These are phyloP conservation scores for Rhodotorula diobovata DNA, from an alignment of 768 basidiomycete genomes.

Conservation along the genomic window DNA sequence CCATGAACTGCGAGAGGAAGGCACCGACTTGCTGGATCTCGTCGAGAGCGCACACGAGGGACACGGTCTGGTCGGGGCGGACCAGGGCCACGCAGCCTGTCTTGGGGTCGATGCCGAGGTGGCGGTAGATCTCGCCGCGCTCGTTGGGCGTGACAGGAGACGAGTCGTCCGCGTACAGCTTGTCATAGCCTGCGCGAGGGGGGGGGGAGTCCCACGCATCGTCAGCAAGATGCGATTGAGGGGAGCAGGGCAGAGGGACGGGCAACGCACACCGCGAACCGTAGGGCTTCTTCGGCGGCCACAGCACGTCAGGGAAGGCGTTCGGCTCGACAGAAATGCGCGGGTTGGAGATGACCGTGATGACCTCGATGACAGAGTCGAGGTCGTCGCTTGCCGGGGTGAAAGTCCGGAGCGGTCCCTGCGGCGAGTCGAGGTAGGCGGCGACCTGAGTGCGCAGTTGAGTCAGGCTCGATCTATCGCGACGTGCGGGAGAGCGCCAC, in stretches of 20 bases:
- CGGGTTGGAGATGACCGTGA: slow-evolving; percentile 44
- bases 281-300: slow-evolving; percentile 18
- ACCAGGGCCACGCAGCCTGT: slow-evolving; percentile 22
- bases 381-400: slow-evolving; percentile 42
- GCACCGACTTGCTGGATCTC: slow-evolving; percentile 7
- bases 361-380: slow-evolving; percentile 45
- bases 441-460: slow-evolving; percentile 42
- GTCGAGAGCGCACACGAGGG: slow-evolving; percentile 9
- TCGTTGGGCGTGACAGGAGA: background rate
- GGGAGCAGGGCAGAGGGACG: background rate
- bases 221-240: background rate
- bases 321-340: slow-evolving; percentile 14
- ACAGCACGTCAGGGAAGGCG: slow-evolving; percentile 16
- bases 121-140: slow-evolving; percentile 21
- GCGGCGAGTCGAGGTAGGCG: slow-evolving; percentile 44
- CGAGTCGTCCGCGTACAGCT: slow-evolving; percentile 24
- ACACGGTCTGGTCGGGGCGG: slow-evolving; percentile 31
- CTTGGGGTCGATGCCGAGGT: slow-evolving; percentile 18
- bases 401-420: slow-evolving; percentile 46
- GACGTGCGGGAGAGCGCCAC: background rate
- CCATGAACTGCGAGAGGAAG: background rate
- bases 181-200: slow-evolving; percentile 10
- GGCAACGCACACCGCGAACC: slow-evolving; percentile 19
- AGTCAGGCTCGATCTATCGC: background rate
- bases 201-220: background rate